phyloP scores from a whole-genome alignment of 176 grass and related monocot genomes.

The Zea luxurians region DNA sequence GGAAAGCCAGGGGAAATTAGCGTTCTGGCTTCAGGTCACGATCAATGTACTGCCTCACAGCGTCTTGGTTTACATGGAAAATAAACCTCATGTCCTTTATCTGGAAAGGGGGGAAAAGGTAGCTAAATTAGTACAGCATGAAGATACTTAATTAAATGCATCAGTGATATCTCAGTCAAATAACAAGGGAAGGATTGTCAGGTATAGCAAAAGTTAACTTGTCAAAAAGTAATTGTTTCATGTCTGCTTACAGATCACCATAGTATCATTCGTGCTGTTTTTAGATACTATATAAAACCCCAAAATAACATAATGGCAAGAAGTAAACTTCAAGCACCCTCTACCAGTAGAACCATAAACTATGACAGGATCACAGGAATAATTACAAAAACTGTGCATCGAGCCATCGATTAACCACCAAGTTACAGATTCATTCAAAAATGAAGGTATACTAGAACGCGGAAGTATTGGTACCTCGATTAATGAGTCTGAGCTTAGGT shows the following conservation, averaged over 20 bases:
- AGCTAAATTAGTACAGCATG: not conserved
- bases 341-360: not conserved
- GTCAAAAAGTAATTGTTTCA: not conserved
- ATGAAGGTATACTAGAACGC: constrained; percentile 13
- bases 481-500: constrained; percentile 66
- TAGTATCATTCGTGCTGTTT: not conserved
- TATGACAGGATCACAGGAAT: not conserved
- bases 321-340: not conserved
- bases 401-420: constrained; percentile 18
- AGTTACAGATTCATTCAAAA: constrained; percentile 24
- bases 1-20: not conserved
- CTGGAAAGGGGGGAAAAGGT: constrained; percentile 35
- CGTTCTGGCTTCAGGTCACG: constrained; percentile 22
- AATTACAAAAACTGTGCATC: not conserved
- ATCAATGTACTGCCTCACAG: constrained; percentile 35
- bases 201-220: not conserved
- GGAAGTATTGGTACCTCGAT: constrained; percentile 60
- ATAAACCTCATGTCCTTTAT: constrained; percentile 67
- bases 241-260: constrained; percentile 3
- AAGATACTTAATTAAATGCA: not conserved
- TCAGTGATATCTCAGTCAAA: constrained; percentile 11
- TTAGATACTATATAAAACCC: not conserved
- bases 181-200: not conserved
- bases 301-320: constrained; percentile 9
- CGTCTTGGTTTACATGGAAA: constrained; percentile 51